phyloP scores from a whole-genome alignment of 495 filamentous ascomycete species.

The Penicillium canariense region DNA sequence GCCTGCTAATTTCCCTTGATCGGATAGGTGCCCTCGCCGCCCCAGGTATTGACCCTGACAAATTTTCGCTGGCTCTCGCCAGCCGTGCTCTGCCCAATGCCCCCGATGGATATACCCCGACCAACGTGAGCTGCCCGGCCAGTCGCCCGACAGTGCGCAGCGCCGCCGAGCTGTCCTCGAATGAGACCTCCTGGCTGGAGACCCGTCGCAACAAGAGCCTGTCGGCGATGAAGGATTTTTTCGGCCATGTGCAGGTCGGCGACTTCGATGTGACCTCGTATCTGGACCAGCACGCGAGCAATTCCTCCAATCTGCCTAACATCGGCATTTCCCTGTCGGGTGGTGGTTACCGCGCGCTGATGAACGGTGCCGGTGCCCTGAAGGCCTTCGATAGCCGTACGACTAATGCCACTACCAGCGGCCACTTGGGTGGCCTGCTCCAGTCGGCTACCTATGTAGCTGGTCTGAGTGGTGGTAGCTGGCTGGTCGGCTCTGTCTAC shows the following conservation, averaged over 20 bases:
- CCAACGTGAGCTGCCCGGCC: slow-evolving; percentile 39
- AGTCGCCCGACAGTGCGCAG: slow-evolving; percentile 50
- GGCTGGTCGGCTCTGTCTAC: slow-evolving; percentile 83
- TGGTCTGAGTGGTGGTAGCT: slow-evolving; percentile 83
- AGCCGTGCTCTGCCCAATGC: slow-evolving; percentile 44
- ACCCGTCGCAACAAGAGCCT: slow-evolving; percentile 52
- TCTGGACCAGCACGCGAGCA: slow-evolving; percentile 55
- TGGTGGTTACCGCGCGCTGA: slow-evolving; percentile 79
- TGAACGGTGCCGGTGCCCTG: slow-evolving; percentile 86
- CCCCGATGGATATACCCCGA: slow-evolving; percentile 47
- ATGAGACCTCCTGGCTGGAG: slow-evolving; percentile 70
- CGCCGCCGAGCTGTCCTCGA: slow-evolving; percentile 57
- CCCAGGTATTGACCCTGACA: slow-evolving; percentile 11
- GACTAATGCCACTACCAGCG: slow-evolving; percentile 57
- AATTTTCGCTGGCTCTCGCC: slow-evolving; percentile 12
- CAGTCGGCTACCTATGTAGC: slow-evolving; percentile 83
- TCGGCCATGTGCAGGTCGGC: slow-evolving; percentile 67
- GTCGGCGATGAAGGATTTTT: slow-evolving; percentile 67
- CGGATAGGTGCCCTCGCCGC: slow-evolving; percentile 21
- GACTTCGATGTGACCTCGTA: slow-evolving; percentile 74
- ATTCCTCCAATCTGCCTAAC: slow-evolving; percentile 59
- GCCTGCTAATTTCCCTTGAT: background rate
- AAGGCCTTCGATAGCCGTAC: slow-evolving; percentile 83
- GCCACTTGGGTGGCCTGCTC: slow-evolving; percentile 80
- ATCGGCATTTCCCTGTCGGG: slow-evolving; percentile 60